Conservation (phyloP, 345 rosid species). For the Gossypium stocksii region DNA sequence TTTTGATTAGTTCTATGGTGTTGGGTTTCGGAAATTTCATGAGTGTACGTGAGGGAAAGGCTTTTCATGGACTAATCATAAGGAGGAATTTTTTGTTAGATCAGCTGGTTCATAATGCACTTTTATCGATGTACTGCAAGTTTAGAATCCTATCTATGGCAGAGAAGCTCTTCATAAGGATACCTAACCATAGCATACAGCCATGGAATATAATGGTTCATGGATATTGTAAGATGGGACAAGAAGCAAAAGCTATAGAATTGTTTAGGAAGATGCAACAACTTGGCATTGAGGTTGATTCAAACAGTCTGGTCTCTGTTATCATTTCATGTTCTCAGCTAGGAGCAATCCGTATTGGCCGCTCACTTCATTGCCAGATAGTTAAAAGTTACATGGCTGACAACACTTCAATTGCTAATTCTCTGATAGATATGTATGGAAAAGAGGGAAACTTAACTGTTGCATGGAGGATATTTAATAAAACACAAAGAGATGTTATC, state of each 20-base stretch:
- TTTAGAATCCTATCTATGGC: conserved; percentile 42
- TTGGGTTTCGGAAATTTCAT: conserved; percentile 44
- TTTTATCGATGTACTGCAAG: conserved; percentile 61
- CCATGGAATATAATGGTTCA: conserved; percentile 51
- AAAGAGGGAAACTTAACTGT: conserved; percentile 37
- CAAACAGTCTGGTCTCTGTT: conserved; percentile 24
- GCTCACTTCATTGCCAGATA: conserved; percentile 51
- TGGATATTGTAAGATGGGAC: conserved; percentile 44
- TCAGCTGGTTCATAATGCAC: conserved; percentile 36
- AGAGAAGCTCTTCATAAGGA: conserved; percentile 40
- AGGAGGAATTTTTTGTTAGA: conserved; percentile 36
- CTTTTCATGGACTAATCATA: conserved; percentile 51
- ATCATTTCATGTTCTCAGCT: conserved; percentile 48
- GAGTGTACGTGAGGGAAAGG: conserved; percentile 41
- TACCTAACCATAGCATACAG: conserved; percentile 27
- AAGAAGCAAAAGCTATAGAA: conserved; percentile 35
- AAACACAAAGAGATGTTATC: conserved; percentile 31
- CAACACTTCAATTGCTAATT: conserved; percentile 38
- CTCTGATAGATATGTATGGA: conserved; percentile 63
- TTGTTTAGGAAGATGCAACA: conserved; percentile 45
- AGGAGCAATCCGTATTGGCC: conserved; percentile 35
- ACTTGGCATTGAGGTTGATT: conserved; percentile 36
- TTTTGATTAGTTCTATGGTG: conserved; percentile 54
- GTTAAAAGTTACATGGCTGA: conserved; percentile 32
- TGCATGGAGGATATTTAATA: conserved; percentile 43